These are phyloP conservation scores for Cytospora piceae DNA, from an alignment of 2,329 filamentous ascomycete species.

Conservation along the genomic window DNA sequence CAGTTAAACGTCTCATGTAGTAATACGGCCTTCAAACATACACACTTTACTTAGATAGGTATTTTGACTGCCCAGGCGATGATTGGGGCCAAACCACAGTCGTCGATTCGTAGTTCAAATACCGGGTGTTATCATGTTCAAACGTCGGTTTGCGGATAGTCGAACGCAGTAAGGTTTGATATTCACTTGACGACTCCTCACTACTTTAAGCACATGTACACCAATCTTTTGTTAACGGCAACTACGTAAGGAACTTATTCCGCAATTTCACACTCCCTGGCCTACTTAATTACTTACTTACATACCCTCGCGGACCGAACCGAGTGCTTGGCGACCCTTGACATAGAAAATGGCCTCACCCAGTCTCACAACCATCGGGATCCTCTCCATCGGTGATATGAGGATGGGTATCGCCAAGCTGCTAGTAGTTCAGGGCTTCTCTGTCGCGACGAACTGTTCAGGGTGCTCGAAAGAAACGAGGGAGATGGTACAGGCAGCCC, in stretches of 20 bases:
- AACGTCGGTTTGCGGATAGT: not conserved
- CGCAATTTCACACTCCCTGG: not conserved
- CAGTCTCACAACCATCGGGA: slow-evolving; percentile 46
- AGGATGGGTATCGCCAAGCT: slow-evolving; percentile 55
- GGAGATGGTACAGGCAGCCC: slow-evolving; percentile 55
- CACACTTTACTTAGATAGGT: not conserved
- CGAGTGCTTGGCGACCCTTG: not conserved
- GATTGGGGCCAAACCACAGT: not conserved
- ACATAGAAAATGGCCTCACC: slow-evolving; percentile 24
- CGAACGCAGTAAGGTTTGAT: not conserved
- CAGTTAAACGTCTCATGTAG: slow-evolving; percentile 2
- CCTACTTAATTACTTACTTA: not conserved
- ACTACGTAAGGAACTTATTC: not conserved
- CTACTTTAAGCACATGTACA: not conserved
- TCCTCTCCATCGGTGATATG: slow-evolving; percentile 60
- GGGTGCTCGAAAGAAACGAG: slow-evolving; percentile 60
- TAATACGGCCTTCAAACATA: not conserved
- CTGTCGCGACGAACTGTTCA: slow-evolving; percentile 53
- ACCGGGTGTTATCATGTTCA: not conserved
- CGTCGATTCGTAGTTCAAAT: slow-evolving; percentile 5
- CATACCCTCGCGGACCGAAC: not conserved
- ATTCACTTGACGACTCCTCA: not conserved
- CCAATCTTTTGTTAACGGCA: not conserved
- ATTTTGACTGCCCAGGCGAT: not conserved
- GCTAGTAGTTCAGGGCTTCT: slow-evolving; percentile 51